Evolutionary conservation across 768 basidiomycete genomes (phyloP), one percentile per base, ranked within the genome.

Genomic region (Russula olivacea): DNA sequence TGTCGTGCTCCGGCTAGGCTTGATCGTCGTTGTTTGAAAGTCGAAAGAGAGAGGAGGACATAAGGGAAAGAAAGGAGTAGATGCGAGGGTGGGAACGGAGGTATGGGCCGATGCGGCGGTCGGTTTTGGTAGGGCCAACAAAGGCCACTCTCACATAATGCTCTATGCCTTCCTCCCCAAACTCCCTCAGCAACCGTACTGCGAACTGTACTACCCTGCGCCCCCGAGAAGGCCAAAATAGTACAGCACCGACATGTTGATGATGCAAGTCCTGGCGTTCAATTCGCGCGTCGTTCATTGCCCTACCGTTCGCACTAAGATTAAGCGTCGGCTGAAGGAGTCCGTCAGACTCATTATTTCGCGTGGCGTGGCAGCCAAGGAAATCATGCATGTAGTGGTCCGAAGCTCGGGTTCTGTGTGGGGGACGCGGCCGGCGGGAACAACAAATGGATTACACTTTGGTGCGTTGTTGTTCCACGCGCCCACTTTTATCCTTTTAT

Each of bases 361-460:
- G n/a, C n/a, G n/a, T 7, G 59, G 63, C 6, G 55, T 59, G 30
- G 52, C 51, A 4, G 63, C 50, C 4, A 49, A 48, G 38, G 38
- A 34, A 38, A 41, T n/a, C n/a, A n/a, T n/a, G n/a, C 50, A 40
- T 19, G 34, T 9, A 34, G 10, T 2, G 34, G 34, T 34, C 10
- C 10, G 34, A 34, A 34, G 10, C 6, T 66, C 9, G 61, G 49
- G n/a, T 58, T 63, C 49, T 47, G 40, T 14, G 38, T 14, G 4
- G 51, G 19, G 32, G 65, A 66, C 25, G 43, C 54, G 8, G 65
- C 61, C 8, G 56, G 52, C 14, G 55, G 63, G 3, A 66, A 58
- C 52, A 2, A 2, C 2, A 28, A 28, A 28, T 63, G 65, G 56
- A 57, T 66, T 10, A 43, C 19, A 5, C n/a, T 38, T 56, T 15